Base-by-base conservation (phyloP, 1,284 basidiomycete genomes). In the Naganishia sp. region DNA sequence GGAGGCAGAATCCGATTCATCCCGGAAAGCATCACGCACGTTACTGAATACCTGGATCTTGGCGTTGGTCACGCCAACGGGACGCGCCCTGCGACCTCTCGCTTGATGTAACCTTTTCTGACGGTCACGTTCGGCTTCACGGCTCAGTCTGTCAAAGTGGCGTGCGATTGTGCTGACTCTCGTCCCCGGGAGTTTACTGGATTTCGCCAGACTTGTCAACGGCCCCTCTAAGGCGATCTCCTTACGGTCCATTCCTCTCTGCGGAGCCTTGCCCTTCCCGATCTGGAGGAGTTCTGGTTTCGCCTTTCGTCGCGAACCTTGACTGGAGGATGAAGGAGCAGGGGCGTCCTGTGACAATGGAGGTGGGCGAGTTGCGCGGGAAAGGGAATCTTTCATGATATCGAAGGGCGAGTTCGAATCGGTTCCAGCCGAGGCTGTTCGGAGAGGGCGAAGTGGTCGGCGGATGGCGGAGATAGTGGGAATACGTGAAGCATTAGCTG, bases 11-110 rank as follows among this genome's bases (percentile, higher is more conserved):
- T 84, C 74, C 65, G 81, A 80, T 45, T 88, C 90, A 73, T 96
- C 94, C 67, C 86, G 85, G 72, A 97, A 91, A 0, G 92, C 94
- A 73, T 97, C 94, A 73, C 91, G 88, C 69, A 97, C 86, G 72
- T 91, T 96, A 70, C 91, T 88, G 53, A 97, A 86, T 45, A 98
- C 87, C 74, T 94, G 88, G 0, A 98, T 91, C 68, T 88, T 93
- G 7, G 93, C 93, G 63, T 89, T 86, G 3, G 94, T 90, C 41
- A 89, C 88, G 7, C 90, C 90, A 9, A 99, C 92, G 2, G 96
- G 95, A 45, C 95, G 87, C n/a, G 93, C 92, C 50, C 91, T 86
- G 70, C 88, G 89, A 17, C 90, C 89, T n/a, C 92, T 85, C 72
- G 94, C 76, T 9, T 77, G 67, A 10, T 77, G 74, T 17, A 83